Percentiles rank a stretch among this genome's conserved stretches.
Conservation (phyloP, 202 grass and related monocot genomes). For the Setaria italica region DNA sequence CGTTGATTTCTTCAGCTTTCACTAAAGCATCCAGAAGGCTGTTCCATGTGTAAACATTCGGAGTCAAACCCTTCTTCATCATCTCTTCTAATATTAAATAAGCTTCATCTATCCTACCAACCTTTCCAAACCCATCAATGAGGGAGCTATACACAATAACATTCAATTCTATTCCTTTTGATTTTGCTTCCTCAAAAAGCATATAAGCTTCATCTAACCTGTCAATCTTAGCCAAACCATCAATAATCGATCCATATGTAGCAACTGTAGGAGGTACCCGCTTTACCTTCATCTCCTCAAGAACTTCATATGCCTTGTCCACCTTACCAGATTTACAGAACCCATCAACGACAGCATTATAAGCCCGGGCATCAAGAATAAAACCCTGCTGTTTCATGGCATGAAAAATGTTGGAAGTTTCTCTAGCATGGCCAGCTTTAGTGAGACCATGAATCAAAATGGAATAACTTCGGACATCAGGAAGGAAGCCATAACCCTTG, state of each 20-base stretch:
- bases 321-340: constrained; percentile 95
- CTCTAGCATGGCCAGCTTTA: constrained; percentile 88
- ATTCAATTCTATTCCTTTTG: constrained; percentile 72
- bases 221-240: constrained; percentile 95
- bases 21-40: constrained; percentile 87
- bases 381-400: constrained; percentile 89
- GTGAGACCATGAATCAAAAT: constrained; percentile 96
- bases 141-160: constrained; percentile 92
- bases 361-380: constrained; percentile 76
- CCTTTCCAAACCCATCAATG: constrained; percentile 95
- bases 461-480: constrained; percentile 82
- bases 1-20: constrained; percentile 93
- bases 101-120: constrained; percentile 96
- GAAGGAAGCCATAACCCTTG: constrained; percentile 62
- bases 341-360: constrained; percentile 88
- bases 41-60: constrained; percentile 97
- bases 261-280: constrained; percentile 67
- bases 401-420: constrained; percentile 90
- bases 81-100: constrained; percentile 99
- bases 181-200: constrained; percentile 99
- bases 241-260: constrained; percentile 89
- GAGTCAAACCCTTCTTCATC: constrained; percentile 87
- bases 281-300: constrained; percentile 93
- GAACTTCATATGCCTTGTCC: constrained; percentile 89
- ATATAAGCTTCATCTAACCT: constrained; percentile 97